Evolutionary conservation across 352 stramenopile genomes (phyloP).

Genomic region (Phytophthora brassicae): DNA sequence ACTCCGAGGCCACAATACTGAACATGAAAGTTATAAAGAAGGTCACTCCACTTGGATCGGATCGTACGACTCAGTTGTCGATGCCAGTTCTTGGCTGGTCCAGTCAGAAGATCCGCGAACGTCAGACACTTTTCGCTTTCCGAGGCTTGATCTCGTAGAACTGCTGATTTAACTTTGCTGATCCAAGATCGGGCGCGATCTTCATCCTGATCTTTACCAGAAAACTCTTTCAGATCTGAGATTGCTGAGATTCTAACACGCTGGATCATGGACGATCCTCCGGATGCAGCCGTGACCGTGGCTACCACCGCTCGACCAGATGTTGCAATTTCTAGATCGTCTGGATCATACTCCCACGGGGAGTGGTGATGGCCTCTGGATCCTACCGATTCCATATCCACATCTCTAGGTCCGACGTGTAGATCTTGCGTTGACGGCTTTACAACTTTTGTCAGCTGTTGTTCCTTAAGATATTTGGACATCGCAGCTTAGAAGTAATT

Average conservation of each 20-base stretch:
- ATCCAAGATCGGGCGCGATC: neutral
- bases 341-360: neutral
- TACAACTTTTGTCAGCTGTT: neutral
- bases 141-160: neutral
- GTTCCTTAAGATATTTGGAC: neutral
- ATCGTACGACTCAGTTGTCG: neutral
- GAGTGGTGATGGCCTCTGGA: neutral
- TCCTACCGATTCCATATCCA: neutral
- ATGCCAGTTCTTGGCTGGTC: slow-evolving; percentile 1
- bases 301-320: neutral
- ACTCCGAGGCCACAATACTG: neutral
- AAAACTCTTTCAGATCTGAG: slow-evolving; percentile 9
- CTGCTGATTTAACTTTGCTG: neutral
- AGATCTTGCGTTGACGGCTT: neutral
- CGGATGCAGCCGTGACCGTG: neutral
- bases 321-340: neutral
- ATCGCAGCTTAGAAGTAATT: neutral
- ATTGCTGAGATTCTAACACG: slow-evolving; percentile 1
- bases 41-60: neutral
- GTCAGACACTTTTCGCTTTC: slow-evolving; percentile 1
- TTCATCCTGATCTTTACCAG: neutral
- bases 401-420: neutral
- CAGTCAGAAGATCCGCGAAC: neutral
- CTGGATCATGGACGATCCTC: neutral
- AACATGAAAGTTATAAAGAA: neutral